Percentiles rank a stretch among this genome's conserved stretches.
Evolutionary conservation across 2,329 filamentous ascomycete species (phyloP).

Genomic region (Myriosclerotinia duriaeana): DNA sequence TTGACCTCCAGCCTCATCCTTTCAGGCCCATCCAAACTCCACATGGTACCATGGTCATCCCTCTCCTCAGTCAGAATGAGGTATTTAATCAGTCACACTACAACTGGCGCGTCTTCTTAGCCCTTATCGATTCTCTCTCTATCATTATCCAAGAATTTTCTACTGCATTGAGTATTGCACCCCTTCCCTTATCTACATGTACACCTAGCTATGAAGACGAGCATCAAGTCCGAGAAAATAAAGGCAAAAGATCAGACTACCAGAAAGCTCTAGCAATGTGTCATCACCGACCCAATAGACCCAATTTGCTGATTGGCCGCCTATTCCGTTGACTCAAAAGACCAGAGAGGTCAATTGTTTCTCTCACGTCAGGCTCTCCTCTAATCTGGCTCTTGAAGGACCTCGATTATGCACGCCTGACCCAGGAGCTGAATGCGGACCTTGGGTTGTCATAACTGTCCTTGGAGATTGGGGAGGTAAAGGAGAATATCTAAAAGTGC

Average conservation of each 20-base stretch:
- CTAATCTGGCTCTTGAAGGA: neutral
- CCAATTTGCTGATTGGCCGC: too few relatives aligned
- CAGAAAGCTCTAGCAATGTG: too few relatives aligned
- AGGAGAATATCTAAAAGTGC: neutral
- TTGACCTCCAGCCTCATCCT: neutral
- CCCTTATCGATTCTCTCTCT: neutral
- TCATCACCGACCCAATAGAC: too few relatives aligned
- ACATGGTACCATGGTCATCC: neutral
- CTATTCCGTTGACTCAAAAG: neutral
- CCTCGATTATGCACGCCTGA: neutral
- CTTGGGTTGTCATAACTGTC: neutral
- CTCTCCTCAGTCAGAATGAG: neutral
- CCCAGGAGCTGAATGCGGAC: neutral
- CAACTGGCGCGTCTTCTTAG: neutral
- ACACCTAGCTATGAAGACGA: too few relatives aligned
- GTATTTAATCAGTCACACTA: neutral
- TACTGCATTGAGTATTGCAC: too few relatives aligned
- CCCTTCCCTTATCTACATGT: too few relatives aligned
- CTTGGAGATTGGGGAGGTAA: neutral
- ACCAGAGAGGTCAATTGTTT: neutral
- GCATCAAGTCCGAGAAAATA: too few relatives aligned
- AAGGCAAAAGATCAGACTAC: too few relatives aligned
- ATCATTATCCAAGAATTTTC: neutral
- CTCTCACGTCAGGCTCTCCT: neutral
- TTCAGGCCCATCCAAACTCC: too few relatives aligned